Conservation (phyloP, 1,284 basidiomycete species). For the Anthracocystis walkeri region DNA sequence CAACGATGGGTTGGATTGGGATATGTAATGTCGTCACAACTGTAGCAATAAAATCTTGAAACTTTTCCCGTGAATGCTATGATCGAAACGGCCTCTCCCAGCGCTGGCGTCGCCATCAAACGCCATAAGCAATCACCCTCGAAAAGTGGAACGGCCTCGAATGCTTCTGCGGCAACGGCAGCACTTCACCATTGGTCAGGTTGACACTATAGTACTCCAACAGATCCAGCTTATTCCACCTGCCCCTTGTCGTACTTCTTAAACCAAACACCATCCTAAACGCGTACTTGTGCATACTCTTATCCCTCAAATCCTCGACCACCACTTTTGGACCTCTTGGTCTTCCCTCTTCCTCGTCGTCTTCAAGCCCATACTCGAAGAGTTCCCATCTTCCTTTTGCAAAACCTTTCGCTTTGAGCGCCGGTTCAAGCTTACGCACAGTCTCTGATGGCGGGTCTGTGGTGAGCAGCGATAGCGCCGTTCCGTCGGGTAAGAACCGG, state of each 20-base stretch:
- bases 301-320: slow-evolving; percentile 62
- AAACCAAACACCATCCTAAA: slow-evolving; percentile 87
- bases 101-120: slow-evolving; percentile 18
- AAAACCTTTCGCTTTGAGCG: slow-evolving; percentile 77
- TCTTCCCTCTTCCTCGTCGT: slow-evolving; percentile 46
- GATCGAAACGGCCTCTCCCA: not conserved
- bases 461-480: slow-evolving; percentile 84
- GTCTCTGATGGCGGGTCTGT: slow-evolving; percentile 84
- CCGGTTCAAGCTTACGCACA: slow-evolving; percentile 81
- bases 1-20: slow-evolving; percentile 47
- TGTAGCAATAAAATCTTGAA: too few relatives aligned
- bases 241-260: slow-evolving; percentile 76
- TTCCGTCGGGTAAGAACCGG: slow-evolving; percentile 88
- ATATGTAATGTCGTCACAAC: slow-evolving; percentile 9
- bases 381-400: slow-evolving; percentile 73
- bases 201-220: slow-evolving; percentile 75
- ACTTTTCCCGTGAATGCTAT: too few relatives aligned
- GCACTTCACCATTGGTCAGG: slow-evolving; percentile 79
- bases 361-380: slow-evolving; percentile 47
- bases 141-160: slow-evolving; percentile 93
- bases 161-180: slow-evolving; percentile 80
- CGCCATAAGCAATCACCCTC: slow-evolving; percentile 72
- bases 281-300: slow-evolving; percentile 75
- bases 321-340: slow-evolving; percentile 57
- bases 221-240: slow-evolving; percentile 88